phyloP scores from a whole-genome alignment of 495 filamentous ascomycete genomes.

The Monascus purpureus region DNA sequence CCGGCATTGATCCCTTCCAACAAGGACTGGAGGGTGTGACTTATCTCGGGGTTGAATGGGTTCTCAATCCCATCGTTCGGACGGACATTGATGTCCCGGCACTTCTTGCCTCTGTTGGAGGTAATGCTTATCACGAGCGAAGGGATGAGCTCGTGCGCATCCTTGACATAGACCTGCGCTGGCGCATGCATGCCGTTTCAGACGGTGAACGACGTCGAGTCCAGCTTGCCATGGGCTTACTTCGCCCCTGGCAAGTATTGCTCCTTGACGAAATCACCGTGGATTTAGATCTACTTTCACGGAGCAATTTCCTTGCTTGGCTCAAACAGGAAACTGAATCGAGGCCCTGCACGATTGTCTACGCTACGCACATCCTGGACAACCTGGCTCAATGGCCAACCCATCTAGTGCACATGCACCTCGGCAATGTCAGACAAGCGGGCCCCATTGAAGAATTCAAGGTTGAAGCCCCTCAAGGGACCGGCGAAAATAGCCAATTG shows the following conservation, averaged over 20 bases:
- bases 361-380: slow-evolving; percentile 95
- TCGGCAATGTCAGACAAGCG: slow-evolving; percentile 75
- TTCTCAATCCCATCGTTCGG: slow-evolving; percentile 91
- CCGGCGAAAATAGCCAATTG: slow-evolving; percentile 52
- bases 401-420: slow-evolving; percentile 87
- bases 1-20: slow-evolving; percentile 81
- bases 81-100: slow-evolving; percentile 86
- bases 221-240: slow-evolving; percentile 88
- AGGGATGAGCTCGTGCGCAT: slow-evolving; percentile 77
- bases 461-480: slow-evolving; percentile 23
- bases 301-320: slow-evolving; percentile 76
- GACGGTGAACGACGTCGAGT: slow-evolving; percentile 88
- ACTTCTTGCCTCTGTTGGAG: slow-evolving; percentile 73
- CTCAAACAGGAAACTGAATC: slow-evolving; percentile 74
- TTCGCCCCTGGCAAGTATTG: slow-evolving; percentile 85
- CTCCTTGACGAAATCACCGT: slow-evolving; percentile 96
- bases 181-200: slow-evolving; percentile 89
- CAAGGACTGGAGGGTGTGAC: slow-evolving; percentile 80
- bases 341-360: slow-evolving; percentile 79
- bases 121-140: slow-evolving; percentile 63
- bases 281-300: slow-evolving; percentile 75
- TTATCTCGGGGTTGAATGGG: slow-evolving; percentile 96
- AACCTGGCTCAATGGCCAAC: slow-evolving; percentile 87
- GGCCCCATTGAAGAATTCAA: slow-evolving; percentile 49
- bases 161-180: slow-evolving; percentile 79